A percentile compares a stretch with the other conserved stretches of the same genome.
phyloP scores from a whole-genome alignment of 2,329 filamentous ascomycete species.

The Exophiala calicioides region DNA sequence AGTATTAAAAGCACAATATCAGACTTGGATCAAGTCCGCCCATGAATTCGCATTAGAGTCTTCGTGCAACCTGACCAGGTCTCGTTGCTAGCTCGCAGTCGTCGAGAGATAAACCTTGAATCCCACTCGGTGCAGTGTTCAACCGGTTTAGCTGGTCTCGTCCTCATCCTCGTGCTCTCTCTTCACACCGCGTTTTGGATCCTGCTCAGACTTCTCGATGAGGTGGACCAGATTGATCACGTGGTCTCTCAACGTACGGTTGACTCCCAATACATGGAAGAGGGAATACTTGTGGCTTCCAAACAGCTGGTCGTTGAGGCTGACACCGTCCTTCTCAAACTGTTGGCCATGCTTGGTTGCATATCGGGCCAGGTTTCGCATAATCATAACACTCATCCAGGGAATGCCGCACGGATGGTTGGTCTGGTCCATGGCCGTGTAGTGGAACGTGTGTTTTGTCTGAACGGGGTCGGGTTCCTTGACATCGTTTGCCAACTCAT shows the following conservation, averaged over 20 bases:
- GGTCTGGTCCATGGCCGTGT: conserved; percentile 40
- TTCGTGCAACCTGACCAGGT: no score
- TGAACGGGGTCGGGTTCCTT: conserved; percentile 20
- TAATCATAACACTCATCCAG: conserved; percentile 49
- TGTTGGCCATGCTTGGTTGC: conserved; percentile 32
- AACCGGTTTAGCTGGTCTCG: background rate
- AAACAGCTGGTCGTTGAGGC: conserved; percentile 25
- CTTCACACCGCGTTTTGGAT: conserved; percentile 18
- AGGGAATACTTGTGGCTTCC: conserved; percentile 21
- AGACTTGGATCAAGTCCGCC: no score
- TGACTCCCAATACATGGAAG: conserved; percentile 25
- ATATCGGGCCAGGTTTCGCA: conserved; percentile 50
- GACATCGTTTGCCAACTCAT: conserved; percentile 19
- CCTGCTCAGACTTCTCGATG: conserved; percentile 39
- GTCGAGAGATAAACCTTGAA: no score
- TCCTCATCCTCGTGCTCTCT: conserved; percentile 23
- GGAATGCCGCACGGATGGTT: conserved; percentile 48
- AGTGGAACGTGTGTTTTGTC: conserved; percentile 41
- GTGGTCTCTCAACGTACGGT: conserved; percentile 44
- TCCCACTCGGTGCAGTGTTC: no score
- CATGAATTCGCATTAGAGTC: no score
- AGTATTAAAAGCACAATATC: no score
- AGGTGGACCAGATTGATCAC: conserved; percentile 46
- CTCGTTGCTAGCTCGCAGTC: no score
- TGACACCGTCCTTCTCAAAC: conserved; percentile 25